Conservation (phyloP, 805 yeast genomes). For the Teunomyces cretensis region DNA sequence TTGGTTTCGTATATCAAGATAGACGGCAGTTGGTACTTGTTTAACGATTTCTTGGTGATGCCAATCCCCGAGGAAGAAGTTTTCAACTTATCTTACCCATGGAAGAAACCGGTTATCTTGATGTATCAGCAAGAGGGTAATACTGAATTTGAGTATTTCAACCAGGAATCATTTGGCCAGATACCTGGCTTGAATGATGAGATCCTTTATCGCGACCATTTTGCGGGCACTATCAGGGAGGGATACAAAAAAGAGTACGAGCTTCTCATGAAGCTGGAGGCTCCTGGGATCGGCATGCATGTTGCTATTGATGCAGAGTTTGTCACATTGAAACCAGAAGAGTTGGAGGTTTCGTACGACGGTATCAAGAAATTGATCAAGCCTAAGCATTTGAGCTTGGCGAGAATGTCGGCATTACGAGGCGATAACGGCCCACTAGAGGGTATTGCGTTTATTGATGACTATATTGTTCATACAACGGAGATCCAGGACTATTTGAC, state of each 20-base stretch:
- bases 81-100: conserved; percentile 63
- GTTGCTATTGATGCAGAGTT: conserved; percentile 98
- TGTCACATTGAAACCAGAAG: conserved; percentile 77
- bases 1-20: conserved; percentile 59
- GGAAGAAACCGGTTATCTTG: conserved; percentile 82
- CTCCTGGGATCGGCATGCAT: conserved; percentile 71
- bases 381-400: conserved; percentile 77
- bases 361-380: conserved; percentile 69
- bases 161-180: conserved; percentile 19
- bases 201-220: conserved; percentile 71
- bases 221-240: conserved; percentile 65
- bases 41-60: conserved; percentile 88
- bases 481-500: conserved; percentile 85
- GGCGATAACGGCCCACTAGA: conserved; percentile 63
- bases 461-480: conserved; percentile 74
- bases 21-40: conserved; percentile 68
- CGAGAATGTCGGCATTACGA: conserved; percentile 83
- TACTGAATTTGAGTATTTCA: conserved; percentile 46
- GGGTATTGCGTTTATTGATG: conserved; percentile 88
- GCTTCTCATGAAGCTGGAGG: conserved; percentile 64
- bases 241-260: conserved; percentile 61
- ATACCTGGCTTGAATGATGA: conserved; percentile 49
- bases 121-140: conserved; percentile 57
- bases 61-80: conserved; percentile 77
- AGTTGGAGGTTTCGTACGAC: conserved; percentile 70